These are phyloP conservation scores for Ormosia semicastrata DNA, from an alignment of 306 rosid genomes.

Conservation along the genomic window DNA sequence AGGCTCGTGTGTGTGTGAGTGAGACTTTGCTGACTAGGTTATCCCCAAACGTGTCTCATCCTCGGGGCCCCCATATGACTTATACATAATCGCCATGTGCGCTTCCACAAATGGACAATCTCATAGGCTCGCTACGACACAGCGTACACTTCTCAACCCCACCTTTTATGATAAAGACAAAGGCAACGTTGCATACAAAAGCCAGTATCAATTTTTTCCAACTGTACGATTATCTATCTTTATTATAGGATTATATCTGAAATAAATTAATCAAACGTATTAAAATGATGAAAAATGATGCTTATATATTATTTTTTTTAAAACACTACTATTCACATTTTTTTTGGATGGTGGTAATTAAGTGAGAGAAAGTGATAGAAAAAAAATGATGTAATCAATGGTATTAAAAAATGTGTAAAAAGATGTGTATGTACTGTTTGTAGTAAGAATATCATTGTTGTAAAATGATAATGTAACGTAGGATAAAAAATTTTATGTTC, in stretches of 20 bases:
- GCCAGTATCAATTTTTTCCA: no score
- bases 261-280: neutral
- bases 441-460: no score
- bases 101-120: conserved; percentile 20
- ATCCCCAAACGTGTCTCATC: conserved; percentile 31
- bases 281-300: no score
- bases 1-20: neutral
- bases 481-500: neutral
- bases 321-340: no score
- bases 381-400: no score
- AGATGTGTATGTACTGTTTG: no score
- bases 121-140: neutral
- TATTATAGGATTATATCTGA: neutral
- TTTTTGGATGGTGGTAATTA: no score
- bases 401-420: no score
- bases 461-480: neutral
- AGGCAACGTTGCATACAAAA: neutral
- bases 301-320: no score
- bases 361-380: no score
- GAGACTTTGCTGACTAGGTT: neutral
- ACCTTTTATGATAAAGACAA: conserved; percentile 2
- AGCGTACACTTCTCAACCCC: conserved; percentile 1
- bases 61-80: conserved; percentile 29
- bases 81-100: conserved; percentile 60
- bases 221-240: no score